These are phyloP conservation scores for Maudiozyma turicensis DNA, from an alignment of 805 yeast genomes.

Conservation along the genomic window DNA sequence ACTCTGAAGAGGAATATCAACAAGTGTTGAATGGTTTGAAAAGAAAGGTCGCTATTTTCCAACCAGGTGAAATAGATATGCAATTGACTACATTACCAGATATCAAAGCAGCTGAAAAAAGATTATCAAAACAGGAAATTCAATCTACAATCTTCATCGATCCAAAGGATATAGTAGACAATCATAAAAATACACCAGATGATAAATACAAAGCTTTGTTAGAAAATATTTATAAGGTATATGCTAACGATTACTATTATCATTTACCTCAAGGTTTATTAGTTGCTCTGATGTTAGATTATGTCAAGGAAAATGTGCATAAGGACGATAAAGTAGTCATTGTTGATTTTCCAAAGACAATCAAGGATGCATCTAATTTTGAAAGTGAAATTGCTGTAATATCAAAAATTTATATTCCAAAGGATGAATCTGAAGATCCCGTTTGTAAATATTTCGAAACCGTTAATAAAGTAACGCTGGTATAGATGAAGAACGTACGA, in stretches of 20 bases:
- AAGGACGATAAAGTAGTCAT: slow-evolving; percentile 39
- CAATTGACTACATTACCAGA: slow-evolving; percentile 29
- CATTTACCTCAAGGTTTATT: slow-evolving; percentile 30
- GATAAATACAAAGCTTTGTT: slow-evolving; percentile 45
- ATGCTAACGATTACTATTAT: slow-evolving; percentile 20
- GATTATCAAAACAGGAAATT: background rate
- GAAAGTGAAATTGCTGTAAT: slow-evolving; percentile 57
- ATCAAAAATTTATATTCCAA: slow-evolving; percentile 29
- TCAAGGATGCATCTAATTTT: slow-evolving; percentile 61
- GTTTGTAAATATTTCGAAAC: slow-evolving; percentile 57
- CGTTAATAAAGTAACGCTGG: slow-evolving; percentile 40
- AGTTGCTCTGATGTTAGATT: slow-evolving; percentile 26
- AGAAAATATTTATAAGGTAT: slow-evolving; percentile 31
- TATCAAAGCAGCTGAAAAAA: slow-evolving; percentile 15
- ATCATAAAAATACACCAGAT: slow-evolving; percentile 35
- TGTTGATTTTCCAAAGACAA: slow-evolving; percentile 48
- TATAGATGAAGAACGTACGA: background rate
- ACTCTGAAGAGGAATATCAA: slow-evolving; percentile 34
- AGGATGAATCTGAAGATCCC: slow-evolving; percentile 29
- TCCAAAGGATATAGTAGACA: slow-evolving; percentile 39
- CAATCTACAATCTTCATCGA: slow-evolving; percentile 35
- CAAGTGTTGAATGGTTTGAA: slow-evolving; percentile 39
- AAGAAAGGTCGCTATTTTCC: slow-evolving; percentile 38
- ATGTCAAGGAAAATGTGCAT: slow-evolving; percentile 20
- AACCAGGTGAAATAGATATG: slow-evolving; percentile 34